Evolutionary conservation across 148 eudicot genomes (phyloP).

Genomic region (Hydrangea macrophylla): DNA sequence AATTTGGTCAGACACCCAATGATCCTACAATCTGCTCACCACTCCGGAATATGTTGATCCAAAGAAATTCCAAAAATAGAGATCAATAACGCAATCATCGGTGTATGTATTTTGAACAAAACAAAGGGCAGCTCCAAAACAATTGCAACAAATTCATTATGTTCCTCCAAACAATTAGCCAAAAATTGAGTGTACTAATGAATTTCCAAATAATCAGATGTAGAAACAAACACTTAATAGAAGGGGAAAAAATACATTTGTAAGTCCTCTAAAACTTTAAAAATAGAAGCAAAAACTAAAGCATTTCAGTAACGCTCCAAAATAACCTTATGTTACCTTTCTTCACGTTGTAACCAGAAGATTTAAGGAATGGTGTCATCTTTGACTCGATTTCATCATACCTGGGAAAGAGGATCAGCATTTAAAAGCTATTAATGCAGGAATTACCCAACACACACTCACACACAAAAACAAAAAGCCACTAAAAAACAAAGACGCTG

Average conservation of each 20-base stretch:
- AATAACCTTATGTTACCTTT: constrained; percentile 52
- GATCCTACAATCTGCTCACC: too few species aligned
- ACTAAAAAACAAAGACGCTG: neutral
- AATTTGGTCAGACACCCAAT: too few species aligned
- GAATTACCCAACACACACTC: neutral
- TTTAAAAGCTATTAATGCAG: neutral
- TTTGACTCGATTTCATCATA: constrained; percentile 88
- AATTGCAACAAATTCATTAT: neutral
- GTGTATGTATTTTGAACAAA: neutral
- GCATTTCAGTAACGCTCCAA: neutral
- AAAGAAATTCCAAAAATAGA: too few species aligned
- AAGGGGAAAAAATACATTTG: neutral
- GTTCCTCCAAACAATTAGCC: constrained; percentile 1
- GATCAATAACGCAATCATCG: too few species aligned
- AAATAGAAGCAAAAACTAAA: neutral
- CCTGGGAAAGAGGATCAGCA: constrained; percentile 30
- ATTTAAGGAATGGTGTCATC: constrained; percentile 70
- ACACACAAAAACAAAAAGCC: neutral
- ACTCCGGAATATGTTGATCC: too few species aligned
- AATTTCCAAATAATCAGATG: neutral
- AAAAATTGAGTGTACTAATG: too few species aligned
- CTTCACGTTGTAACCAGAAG: constrained; percentile 90
- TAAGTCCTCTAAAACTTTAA: neutral
- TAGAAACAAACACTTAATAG: neutral
- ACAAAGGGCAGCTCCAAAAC: neutral